Percentiles rank a stretch among this genome's conserved stretches.
Conservation (phyloP, 768 basidiomycete species). For the Guyanaporus albipodus region DNA sequence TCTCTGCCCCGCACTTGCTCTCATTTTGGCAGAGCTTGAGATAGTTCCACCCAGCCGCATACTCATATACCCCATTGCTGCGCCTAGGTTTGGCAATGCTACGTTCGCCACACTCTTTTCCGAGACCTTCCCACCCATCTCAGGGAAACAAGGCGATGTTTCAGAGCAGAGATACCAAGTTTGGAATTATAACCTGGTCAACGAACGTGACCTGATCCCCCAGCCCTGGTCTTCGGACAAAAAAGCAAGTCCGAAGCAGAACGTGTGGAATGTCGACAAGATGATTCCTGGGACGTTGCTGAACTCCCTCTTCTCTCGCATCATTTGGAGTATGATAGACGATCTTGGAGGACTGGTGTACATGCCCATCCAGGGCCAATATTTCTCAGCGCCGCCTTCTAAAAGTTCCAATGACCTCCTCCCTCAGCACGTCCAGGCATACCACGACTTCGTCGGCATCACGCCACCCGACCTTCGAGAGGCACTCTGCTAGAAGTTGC, state of each 20-base stretch:
- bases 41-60: background rate
- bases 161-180: background rate
- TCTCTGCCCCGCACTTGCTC: slow-evolving; percentile 9
- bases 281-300: background rate
- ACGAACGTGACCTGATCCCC: slow-evolving; percentile 8
- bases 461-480: background rate
- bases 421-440: background rate
- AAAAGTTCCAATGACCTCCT: background rate
- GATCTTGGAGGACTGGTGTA: background rate
- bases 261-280: background rate
- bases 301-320: background rate
- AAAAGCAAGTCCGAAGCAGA: background rate
- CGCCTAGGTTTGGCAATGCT: slow-evolving; percentile 9
- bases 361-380: slow-evolving; percentile 1
- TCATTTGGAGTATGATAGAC: background rate
- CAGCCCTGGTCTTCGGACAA: slow-evolving; percentile 7
- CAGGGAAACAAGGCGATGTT: background rate
- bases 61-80: slow-evolving; percentile 6
- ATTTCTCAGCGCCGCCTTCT: background rate
- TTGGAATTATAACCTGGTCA: slow-evolving; percentile 16
- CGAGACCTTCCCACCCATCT: background rate
- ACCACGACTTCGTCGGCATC: background rate
- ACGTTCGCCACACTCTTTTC: slow-evolving; percentile 1
- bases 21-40: background rate
- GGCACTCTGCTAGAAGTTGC: background rate